Evolutionary conservation across 2,329 filamentous ascomycete species (phyloP), one percentile per base, ranked within the genome.

Genomic region (Fusarium aywerte): DNA sequence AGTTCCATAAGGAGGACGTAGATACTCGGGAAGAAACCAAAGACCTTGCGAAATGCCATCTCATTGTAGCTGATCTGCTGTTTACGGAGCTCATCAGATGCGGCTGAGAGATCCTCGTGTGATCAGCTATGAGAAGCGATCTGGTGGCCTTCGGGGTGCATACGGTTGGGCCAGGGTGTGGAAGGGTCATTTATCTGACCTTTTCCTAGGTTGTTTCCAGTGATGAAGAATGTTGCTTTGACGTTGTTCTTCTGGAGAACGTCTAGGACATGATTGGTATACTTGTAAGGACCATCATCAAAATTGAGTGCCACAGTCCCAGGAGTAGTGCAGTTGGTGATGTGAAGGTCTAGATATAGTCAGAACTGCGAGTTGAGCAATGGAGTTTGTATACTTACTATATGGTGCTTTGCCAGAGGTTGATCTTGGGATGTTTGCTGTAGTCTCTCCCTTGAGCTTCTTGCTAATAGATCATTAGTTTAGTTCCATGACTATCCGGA

Each of bases 71-170:
- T 69, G 60, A 84, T 79, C 65, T 84, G 76, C 6, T 75, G 66
- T 40, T 62, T 70, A 38, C 79, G 77, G 11, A 76, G 62, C 5
- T 73, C 68, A 5, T 71, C 70, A 38, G 67, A 74, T 38, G 79
- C 62, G 5, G 68, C 55, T 32, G 76, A 75, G 20, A 84, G 73
- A 56, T 83, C 76, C 39, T 74, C 74, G 65, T 84, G 82, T 61
- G 79, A 77, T 80, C 79, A 83, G 10, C 78, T 81, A 61, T 81
- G 82, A 27, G 78, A 79, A 9, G 76, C 80, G 23, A 84, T 73
- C 40, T 84, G 81, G 59, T 83, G 82, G 9, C 80, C 81, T 8
- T 76, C 74, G 7, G 61, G 58, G 56, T 79, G 68, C 76, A 81
- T 82, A 29, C 80, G 76, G 3, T 43, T 67, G 7, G 78, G 73